Evolutionary conservation across 2,329 filamentous ascomycete species (phyloP), one percentile per base, ranked within the genome.

Genomic region (Fusarium circinatum): DNA sequence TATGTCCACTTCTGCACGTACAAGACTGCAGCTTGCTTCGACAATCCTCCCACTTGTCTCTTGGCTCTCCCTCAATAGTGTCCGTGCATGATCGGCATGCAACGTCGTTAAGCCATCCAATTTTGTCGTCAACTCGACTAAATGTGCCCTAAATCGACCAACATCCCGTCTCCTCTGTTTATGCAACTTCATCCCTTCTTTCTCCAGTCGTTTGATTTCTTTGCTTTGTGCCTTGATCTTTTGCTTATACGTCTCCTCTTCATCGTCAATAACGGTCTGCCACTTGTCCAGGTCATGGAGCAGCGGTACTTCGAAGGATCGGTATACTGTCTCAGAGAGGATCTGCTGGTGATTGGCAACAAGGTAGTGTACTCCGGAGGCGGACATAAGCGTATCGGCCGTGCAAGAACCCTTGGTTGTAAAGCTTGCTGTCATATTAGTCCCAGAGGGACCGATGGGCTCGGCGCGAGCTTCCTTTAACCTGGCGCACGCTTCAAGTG

Each of bases 291-390:
- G 84, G 81, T 92, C 91, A 82, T 92, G 90, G n/a, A 92, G 85
- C 28, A 93, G 83, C 8, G 91, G 91, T 42, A 92, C 90, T 81
- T 93, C 91, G 79, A 93, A 92, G 66, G 86, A 86, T 62, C 90
- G 86, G 81, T 93, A 92, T 14, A 93, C 89, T 1, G 90, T 92
- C 81, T 93, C 91, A 72, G 87, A 89, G 8, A 93, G 86, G 75
- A 93, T 92, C 78, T 92, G 90, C 80, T 92, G 89, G 83, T 93
- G 91, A 82, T 92, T 93, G 51, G 90, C 90, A 65, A 92, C 85
- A 26, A 93, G 85, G 76, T 92, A 89, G 79, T 93, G 91, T 45
- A 92, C 86, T 41, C 91, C 91, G 39, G 89, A 88, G 18, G 90
- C 88, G 36, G 89, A 86, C 67, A 93, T 83, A 49, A 93, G 84